A percentile compares a stretch with the other conserved stretches of the same genome.
phyloP scores from a whole-genome alignment of 176 grass and related monocot genomes.

The Calamus simplicifolius region DNA sequence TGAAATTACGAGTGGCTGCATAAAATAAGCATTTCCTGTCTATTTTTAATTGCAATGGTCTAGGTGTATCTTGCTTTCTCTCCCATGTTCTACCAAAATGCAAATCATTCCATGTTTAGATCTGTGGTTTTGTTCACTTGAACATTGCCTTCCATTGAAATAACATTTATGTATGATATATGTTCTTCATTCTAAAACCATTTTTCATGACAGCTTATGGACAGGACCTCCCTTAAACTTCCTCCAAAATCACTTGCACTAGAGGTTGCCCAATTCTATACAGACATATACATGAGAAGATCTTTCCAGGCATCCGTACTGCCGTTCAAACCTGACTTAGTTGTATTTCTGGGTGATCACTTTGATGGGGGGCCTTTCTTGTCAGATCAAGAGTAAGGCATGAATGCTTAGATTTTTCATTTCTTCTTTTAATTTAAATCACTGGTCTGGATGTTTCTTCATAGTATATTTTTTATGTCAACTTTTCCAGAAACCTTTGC shows the following conservation, averaged over 20 bases:
- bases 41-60: too few relatives aligned
- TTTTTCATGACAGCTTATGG: constrained; percentile 69
- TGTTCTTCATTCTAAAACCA: constrained; percentile 10
- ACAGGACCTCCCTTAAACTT: constrained; percentile 73
- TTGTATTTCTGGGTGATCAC: constrained; percentile 83
- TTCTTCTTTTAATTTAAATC: constrained; percentile 17
- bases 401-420: constrained; percentile 35
- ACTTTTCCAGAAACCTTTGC: too few relatives aligned
- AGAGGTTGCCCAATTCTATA: constrained; percentile 71
- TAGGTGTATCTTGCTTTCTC: too few relatives aligned
- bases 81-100: too few relatives aligned
- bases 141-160: not conserved
- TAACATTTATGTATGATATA: not conserved
- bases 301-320: constrained; percentile 76
- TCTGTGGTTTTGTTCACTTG: too few relatives aligned
- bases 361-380: constrained; percentile 81
- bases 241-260: constrained; percentile 48
- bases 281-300: constrained; percentile 93
- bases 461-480: too few relatives aligned
- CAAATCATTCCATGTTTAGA: too few relatives aligned
- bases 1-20: too few relatives aligned
- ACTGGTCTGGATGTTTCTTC: too few relatives aligned
- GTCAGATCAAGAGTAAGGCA: constrained; percentile 94
- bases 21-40: too few relatives aligned
- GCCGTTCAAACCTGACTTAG: constrained; percentile 59